Base-by-base conservation (phyloP, 768 basidiomycete genomes). In the Termitomyces sp. region DNA sequence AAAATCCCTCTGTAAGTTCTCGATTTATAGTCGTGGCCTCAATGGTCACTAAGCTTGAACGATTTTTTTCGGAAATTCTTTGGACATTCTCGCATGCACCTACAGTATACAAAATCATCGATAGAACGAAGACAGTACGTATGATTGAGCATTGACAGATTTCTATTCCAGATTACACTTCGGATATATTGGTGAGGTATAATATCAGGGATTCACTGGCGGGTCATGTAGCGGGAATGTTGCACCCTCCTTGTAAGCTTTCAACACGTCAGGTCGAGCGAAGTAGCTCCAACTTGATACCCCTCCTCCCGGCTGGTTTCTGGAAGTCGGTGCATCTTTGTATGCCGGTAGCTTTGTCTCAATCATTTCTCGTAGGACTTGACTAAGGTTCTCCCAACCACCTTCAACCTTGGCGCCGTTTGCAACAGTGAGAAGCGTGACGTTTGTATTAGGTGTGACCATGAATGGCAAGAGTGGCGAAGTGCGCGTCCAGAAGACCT, bases 281-380 rank as follows among this genome's bases (percentile, higher is more conserved):
- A 67, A 67, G 36, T 63, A 66, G 35, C 56, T 63, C 64, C 64
- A 62, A 48, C 64, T 66, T 4, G 62, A 54, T 23, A 63, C 61
- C 12, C 63, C 61, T 26, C 55, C 63, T 23, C 61, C 61, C n/a
- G 57, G 63, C 4, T 43, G 48, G 47, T 51, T 47, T 35, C 61
- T 56, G 4, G 40, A 26, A 6, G 40, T 55, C 20, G 63, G 63
- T 9, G 63, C 63, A 13, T 64, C 63, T 41, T 64, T 62, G 44
- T 60, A 64, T 5, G 51, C 44, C 6, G 63, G 63, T 41, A 64
- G 40, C 10, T 41, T 57, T 13, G 30, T 55, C 46, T 64, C 56
- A 40, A 64, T 57, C 33, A 57, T 36, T 51, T 59, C 36, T 38
- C 61, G 53, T 32, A 59, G 30, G 4, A 59, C 48, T 1, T 33